phyloP scores from a whole-genome alignment of 1,284 basidiomycete species.

The Cryptococcus neoformans region DNA sequence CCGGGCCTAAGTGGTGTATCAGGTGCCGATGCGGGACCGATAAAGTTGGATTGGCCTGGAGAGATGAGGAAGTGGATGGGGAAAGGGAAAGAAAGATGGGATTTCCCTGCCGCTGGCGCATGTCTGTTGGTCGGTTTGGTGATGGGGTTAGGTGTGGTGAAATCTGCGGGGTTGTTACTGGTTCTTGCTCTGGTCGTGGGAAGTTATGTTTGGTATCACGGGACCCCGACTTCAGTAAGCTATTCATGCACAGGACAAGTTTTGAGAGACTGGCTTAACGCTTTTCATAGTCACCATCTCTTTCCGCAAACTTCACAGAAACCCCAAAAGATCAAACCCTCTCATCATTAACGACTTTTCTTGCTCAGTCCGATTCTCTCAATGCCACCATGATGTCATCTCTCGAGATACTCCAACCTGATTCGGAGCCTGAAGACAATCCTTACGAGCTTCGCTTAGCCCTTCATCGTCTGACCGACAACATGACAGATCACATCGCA shows the following conservation, averaged over 20 bases:
- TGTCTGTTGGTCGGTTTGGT: conserved; percentile 12
- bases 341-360: conserved; percentile 13
- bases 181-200: neutral
- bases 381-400: conserved; percentile 20
- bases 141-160: conserved; percentile 5
- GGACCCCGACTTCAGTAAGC: neutral
- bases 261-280: too few relatives aligned
- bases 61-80: neutral
- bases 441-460: conserved; percentile 30
- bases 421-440: neutral
- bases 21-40: neutral
- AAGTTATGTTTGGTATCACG: neutral
- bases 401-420: conserved; percentile 20
- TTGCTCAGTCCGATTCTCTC: conserved; percentile 19
- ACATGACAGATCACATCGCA: conserved; percentile 41
- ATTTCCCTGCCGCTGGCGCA: conserved; percentile 17
- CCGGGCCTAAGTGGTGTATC: conserved; percentile 12
- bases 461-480: conserved; percentile 32
- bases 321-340: conserved; percentile 6
- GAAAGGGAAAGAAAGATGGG: conserved; percentile 15
- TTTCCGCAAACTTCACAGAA: neutral
- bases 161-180: neutral
- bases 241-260: neutral
- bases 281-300: too few relatives aligned
- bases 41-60: neutral